phyloP scores from a whole-genome alignment of 1,284 basidiomycete species.

The Rhodotorula glutinis region DNA sequence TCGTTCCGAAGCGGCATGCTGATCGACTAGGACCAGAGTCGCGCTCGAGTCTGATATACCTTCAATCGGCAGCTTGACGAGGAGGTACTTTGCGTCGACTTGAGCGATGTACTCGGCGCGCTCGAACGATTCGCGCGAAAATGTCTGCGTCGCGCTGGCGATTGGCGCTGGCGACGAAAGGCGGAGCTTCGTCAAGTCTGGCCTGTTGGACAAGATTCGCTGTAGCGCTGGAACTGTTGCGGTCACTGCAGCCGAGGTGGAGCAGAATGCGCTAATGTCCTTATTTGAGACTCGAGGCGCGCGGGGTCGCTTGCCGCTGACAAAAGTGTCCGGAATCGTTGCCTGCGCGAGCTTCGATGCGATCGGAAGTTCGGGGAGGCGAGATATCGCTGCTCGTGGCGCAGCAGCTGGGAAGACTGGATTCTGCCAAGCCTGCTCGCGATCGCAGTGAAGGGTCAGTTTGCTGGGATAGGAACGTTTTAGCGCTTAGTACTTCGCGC shows the following conservation, averaged over 20 bases:
- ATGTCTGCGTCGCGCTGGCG: not conserved
- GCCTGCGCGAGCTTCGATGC: not conserved
- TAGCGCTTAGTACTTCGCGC: slow-evolving; percentile 1
- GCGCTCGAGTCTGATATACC: slow-evolving; percentile 32
- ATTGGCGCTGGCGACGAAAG: not conserved
- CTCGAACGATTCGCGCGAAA: slow-evolving; percentile 36
- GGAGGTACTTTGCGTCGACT: slow-evolving; percentile 84
- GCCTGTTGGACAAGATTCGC: not conserved
- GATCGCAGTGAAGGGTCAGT: accelerated
- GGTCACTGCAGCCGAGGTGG: not conserved
- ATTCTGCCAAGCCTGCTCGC: slow-evolving; percentile 37
- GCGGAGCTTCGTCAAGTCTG: not conserved
- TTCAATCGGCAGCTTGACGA: slow-evolving; percentile 52
- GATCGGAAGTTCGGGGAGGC: slow-evolving; percentile 2
- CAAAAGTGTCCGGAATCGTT: not conserved
- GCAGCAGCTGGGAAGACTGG: slow-evolving; percentile 35
- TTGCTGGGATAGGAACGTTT: not conserved
- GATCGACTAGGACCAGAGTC: slow-evolving; percentile 74
- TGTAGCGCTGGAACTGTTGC: not conserved
- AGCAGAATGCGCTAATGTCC: slow-evolving; percentile 1
- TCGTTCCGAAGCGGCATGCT: slow-evolving; percentile 93
- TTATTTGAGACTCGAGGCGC: not conserved
- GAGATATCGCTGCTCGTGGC: not conserved
- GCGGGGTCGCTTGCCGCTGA: slow-evolving; percentile 2
- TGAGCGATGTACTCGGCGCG: slow-evolving; percentile 62